Evolutionary conservation across 78 protist genomes (phyloP).

Genomic region (Bodo saltans): DNA sequence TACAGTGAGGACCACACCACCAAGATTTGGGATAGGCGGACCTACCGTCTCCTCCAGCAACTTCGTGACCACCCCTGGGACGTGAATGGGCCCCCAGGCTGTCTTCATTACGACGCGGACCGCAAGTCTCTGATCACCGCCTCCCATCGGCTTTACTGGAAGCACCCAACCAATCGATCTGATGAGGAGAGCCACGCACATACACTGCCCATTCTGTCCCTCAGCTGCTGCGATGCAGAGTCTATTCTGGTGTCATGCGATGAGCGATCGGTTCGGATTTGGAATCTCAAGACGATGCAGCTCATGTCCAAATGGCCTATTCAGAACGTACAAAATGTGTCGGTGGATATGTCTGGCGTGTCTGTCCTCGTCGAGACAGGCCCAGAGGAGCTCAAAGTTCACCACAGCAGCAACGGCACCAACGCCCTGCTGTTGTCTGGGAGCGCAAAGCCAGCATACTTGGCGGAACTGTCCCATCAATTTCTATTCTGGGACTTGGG

Average conservation of each 20-base stretch:
- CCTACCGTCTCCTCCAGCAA: constrained; percentile 11
- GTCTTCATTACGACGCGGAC: not conserved
- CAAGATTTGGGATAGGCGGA: constrained; percentile 32
- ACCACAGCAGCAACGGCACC: not conserved
- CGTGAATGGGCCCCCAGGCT: no score
- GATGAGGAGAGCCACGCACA: not conserved
- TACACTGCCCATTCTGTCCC: not conserved
- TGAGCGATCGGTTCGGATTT: not conserved
- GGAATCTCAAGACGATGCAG: not conserved
- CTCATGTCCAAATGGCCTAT: not conserved
- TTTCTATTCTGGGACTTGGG: no score
- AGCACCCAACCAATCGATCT: not conserved
- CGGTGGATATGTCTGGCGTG: not conserved
- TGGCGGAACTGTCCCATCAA: no score
- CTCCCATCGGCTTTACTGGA: not conserved
- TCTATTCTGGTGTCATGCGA: not conserved
- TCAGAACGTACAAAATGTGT: not conserved
- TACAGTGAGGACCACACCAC: not conserved
- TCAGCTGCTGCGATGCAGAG: not conserved
- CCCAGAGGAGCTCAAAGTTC: not conserved
- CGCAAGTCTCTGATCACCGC: not conserved
- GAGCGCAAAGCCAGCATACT: no score
- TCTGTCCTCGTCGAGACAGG: not conserved
- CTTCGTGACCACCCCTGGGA: not conserved
- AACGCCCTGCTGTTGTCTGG: not conserved